Base-by-base conservation (phyloP, 352 stramenopile species). In the Pythium brachiatum region DNA sequence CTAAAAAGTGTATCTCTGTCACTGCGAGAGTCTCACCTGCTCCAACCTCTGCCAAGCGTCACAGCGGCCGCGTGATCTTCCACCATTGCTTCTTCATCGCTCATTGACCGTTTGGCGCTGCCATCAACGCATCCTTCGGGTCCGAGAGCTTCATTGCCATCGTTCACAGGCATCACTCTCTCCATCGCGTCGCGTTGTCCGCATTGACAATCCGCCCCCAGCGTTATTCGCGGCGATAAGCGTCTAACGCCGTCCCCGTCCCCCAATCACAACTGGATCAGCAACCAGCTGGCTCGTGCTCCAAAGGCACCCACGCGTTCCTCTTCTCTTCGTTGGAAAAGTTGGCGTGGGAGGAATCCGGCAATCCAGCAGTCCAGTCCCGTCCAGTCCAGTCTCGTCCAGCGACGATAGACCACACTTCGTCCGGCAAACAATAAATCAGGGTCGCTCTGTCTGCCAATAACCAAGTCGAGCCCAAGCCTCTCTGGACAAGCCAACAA, bases 1-100 rank as follows among this genome's bases (percentile, higher is more conserved):
- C 57, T 31, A n/a, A 26, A 39, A 50, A 56, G 21, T 52, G 44
- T 64, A 47, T 64, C 57, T 50, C 47, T 56, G 15, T 29, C 41
- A 13, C 21, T 52, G 21, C 21, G 9, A 9, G 4, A 44, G 13
- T 44, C 12, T 16, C 12, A 29, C 44, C 20, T 4, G 7, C 44
- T 26, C 16, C 44, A 29, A 26, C 39, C 31, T 52, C 25, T 27
- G 18, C 48, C 48, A 55, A 55, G 31, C 48, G 48, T 55, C 48
- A 55, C 48, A 25, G 9, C 31, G 25, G 26, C 27, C 25, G 48
- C 21, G n/a, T 11, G 46, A 16, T 7, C 27, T 55, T 55, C 48
- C 48, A 41, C 48, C 27, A 36, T 13, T 26, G 44, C 44, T 32
- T 32, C 23, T 16, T 20, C 16, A 11, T 15, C 18, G 6, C 44